Evolutionary conservation across 345 rosid genomes (phyloP).

Genomic region (Eucalyptus fibrosa): DNA sequence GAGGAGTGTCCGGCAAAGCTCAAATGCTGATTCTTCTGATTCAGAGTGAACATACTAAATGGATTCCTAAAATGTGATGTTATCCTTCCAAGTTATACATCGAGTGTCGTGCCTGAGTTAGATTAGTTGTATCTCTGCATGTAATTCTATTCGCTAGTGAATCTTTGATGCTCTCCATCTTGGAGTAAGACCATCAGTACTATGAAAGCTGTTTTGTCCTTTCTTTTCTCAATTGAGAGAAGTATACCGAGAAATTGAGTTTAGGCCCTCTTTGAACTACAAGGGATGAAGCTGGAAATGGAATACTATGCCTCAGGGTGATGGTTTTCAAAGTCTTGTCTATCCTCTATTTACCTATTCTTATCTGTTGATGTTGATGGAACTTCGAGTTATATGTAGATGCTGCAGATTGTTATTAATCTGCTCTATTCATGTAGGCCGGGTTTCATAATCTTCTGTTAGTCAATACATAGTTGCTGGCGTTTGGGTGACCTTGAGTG

Average conservation of each 20-base stretch:
- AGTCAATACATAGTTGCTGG: background rate
- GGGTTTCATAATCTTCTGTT: background rate
- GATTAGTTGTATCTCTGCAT: background rate
- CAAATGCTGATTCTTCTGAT: slow-evolving; percentile 42
- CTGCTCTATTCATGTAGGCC: background rate
- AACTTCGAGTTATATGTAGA: background rate
- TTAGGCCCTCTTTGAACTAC: background rate
- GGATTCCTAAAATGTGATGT: background rate
- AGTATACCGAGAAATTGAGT: background rate
- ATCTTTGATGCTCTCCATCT: background rate
- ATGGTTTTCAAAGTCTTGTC: background rate
- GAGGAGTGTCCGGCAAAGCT: slow-evolving; percentile 75
- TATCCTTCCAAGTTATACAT: background rate
- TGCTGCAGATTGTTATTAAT: background rate
- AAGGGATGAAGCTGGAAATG: background rate
- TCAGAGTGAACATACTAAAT: slow-evolving; percentile 17
- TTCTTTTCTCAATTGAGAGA: background rate
- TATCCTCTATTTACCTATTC: background rate
- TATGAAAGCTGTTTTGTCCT: background rate
- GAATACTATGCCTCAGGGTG: background rate
- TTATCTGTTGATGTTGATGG: background rate
- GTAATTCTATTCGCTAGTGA: background rate
- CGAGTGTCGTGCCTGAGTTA: background rate
- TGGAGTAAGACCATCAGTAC: background rate
- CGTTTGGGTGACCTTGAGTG: background rate